These are phyloP conservation scores for Lagerstroemia speciosa DNA, from an alignment of 345 rosid genomes.

Conservation along the genomic window DNA sequence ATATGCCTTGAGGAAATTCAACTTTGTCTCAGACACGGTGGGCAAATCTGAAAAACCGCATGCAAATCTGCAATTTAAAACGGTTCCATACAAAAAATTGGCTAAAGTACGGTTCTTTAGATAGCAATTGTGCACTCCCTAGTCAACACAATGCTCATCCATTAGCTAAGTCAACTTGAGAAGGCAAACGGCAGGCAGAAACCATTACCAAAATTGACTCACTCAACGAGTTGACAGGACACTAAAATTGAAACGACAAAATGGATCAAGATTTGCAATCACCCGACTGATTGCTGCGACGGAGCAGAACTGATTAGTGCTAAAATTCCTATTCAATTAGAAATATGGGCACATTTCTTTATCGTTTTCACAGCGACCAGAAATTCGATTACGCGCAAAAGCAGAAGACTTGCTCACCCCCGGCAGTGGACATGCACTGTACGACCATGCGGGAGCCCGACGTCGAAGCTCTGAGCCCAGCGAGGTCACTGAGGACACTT, in stretches of 20 bases:
- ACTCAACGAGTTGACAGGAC: too few relatives aligned
- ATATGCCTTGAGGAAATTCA: slow-evolving; percentile 63
- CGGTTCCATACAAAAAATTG: neutral
- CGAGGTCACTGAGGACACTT: slow-evolving; percentile 24
- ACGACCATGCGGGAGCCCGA: slow-evolving; percentile 37
- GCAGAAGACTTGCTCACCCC: slow-evolving; percentile 31
- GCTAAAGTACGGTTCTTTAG: neutral
- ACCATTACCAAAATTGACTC: neutral
- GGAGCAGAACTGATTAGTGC: neutral
- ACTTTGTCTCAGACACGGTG: slow-evolving; percentile 83
- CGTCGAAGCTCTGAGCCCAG: slow-evolving; percentile 26
- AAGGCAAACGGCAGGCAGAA: neutral
- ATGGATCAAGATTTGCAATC: too few relatives aligned
- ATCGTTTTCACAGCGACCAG: neutral
- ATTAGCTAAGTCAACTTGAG: neutral
- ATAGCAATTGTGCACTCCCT: neutral
- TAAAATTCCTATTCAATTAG: neutral
- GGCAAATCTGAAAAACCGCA: slow-evolving; percentile 51
- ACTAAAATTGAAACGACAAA: too few relatives aligned
- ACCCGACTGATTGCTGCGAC: neutral
- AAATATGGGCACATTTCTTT: neutral
- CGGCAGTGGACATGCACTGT: slow-evolving; percentile 53
- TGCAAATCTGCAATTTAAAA: slow-evolving; percentile 1
- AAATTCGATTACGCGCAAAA: neutral
- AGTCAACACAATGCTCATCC: neutral